Evolutionary conservation across 805 yeast species (phyloP).

Genomic region (Lipomyces sp.): DNA sequence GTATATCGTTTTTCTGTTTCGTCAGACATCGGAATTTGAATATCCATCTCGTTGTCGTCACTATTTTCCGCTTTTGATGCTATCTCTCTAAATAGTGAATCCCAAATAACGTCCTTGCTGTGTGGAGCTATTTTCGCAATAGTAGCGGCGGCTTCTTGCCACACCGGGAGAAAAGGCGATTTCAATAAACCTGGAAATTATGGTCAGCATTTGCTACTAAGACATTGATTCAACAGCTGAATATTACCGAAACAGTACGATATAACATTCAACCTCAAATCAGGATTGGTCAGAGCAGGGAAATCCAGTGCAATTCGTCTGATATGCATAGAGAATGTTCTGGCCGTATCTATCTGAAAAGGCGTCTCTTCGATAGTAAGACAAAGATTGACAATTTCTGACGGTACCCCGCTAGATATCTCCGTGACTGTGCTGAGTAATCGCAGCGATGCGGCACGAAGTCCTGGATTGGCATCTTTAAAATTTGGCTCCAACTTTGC

Average conservation of each 20-base stretch:
- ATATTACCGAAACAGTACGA: constrained; percentile 13
- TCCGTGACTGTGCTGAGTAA: constrained; percentile 37
- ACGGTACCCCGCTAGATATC: constrained; percentile 33
- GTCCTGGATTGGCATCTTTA: background rate
- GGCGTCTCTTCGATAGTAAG: constrained; percentile 70
- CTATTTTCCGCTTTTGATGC: background rate
- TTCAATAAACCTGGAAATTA: constrained; percentile 68
- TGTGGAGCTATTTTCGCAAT: constrained; percentile 47
- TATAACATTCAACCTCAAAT: constrained; percentile 2
- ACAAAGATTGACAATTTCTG: constrained; percentile 49
- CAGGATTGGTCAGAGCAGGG: constrained; percentile 9
- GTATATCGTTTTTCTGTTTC: background rate
- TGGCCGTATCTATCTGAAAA: constrained; percentile 59
- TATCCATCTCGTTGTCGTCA: background rate
- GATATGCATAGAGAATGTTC: constrained; percentile 70
- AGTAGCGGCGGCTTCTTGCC: constrained; percentile 70
- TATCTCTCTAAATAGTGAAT: constrained; percentile 8
- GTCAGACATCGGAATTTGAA: background rate
- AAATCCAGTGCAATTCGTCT: constrained; percentile 41
- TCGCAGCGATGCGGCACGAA: constrained; percentile 13
- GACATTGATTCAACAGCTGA: background rate
- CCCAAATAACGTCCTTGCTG: constrained; percentile 16
- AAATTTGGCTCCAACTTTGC: constrained; percentile 2
- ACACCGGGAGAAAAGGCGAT: constrained; percentile 76
- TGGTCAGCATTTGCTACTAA: background rate